These are phyloP conservation scores for Phytopythium chamaehyphon DNA, from an alignment of 352 stramenopile species.

Conservation along the genomic window DNA sequence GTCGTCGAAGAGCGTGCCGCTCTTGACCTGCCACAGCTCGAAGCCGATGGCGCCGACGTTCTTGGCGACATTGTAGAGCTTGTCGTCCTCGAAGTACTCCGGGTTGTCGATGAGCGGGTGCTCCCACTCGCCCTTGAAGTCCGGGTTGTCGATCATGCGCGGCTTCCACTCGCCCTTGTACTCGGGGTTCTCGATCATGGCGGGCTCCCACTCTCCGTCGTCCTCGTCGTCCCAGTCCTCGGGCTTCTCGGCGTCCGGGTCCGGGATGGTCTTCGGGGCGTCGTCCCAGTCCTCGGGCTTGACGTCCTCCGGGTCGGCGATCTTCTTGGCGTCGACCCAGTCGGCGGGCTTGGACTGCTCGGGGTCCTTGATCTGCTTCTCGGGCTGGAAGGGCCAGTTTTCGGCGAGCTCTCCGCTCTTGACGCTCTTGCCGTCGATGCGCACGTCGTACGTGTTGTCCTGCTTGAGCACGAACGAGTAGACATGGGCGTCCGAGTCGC, in stretches of 20 bases:
- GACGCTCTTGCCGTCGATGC: conserved; percentile 96
- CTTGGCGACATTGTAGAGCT: conserved; percentile 95
- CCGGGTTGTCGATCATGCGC: conserved; percentile 98
- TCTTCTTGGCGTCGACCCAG: conserved; percentile 96
- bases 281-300: conserved; percentile 98
- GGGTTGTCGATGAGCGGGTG: conserved; percentile 97
- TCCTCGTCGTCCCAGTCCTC: conserved; percentile 99
- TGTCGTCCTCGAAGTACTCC: conserved; percentile 94
- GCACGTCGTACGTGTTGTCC: conserved; percentile 97
- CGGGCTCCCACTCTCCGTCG: conserved; percentile 97
- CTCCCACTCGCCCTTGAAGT: conserved; percentile 98
- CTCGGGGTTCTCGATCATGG: conserved; percentile 95
- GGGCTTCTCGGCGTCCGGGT: conserved; percentile 96
- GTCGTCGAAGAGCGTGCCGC: conserved; percentile 98
- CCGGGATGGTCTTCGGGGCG: conserved; percentile 94
- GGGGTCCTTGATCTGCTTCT: conserved; percentile 97
- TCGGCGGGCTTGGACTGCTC: conserved; percentile 95
- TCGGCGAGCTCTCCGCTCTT: conserved; percentile 90
- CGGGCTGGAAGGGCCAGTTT: conserved; percentile 95
- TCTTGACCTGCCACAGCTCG: conserved; percentile 99
- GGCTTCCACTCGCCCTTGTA: conserved; percentile 98
- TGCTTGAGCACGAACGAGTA: conserved; percentile 97
- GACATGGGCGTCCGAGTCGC: conserved; percentile 91
- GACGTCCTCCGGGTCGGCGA: conserved; percentile 91
- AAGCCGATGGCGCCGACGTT: conserved; percentile 97